Conservation (phyloP, 306 rosid genomes). For the Sicyos edulis region DNA sequence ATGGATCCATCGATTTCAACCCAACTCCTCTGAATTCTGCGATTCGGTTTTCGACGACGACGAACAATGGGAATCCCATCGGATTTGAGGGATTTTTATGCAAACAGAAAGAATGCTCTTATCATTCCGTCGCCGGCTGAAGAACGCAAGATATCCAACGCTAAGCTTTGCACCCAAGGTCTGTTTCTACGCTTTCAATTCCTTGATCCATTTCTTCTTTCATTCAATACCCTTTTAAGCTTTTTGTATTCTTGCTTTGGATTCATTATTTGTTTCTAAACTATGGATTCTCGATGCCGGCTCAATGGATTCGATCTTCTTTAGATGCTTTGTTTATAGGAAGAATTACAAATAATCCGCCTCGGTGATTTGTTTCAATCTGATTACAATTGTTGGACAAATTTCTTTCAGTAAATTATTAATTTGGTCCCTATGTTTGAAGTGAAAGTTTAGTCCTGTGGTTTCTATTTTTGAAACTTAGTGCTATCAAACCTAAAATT, state of each 20-base stretch:
- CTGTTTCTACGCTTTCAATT: neutral
- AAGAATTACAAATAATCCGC: neutral
- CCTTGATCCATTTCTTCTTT: neutral
- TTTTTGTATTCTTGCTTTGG: neutral
- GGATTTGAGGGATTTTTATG: constrained; percentile 52
- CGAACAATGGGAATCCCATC: constrained; percentile 58
- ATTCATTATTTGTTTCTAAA: neutral
- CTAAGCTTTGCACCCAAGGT: constrained; percentile 54
- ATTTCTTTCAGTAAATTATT: neutral
- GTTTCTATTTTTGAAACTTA: no score
- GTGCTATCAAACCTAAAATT: no score
- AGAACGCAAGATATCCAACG: constrained; percentile 39
- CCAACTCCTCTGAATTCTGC: neutral
- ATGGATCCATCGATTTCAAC: neutral
- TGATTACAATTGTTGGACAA: neutral
- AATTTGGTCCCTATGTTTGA: no score
- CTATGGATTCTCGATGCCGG: neutral
- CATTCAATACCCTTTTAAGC: neutral
- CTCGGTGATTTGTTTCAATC: neutral
- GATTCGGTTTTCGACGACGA: neutral
- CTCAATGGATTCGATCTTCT: neutral
- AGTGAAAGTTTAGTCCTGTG: no score
- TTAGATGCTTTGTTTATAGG: neutral
- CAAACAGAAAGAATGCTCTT: constrained; percentile 27
- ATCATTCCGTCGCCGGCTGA: constrained; percentile 72